Percentiles rank a stretch among this genome's conserved stretches.
Conservation (phyloP, 495 filamentous ascomycete species). For the Hypoxylon lienhwacheense region DNA sequence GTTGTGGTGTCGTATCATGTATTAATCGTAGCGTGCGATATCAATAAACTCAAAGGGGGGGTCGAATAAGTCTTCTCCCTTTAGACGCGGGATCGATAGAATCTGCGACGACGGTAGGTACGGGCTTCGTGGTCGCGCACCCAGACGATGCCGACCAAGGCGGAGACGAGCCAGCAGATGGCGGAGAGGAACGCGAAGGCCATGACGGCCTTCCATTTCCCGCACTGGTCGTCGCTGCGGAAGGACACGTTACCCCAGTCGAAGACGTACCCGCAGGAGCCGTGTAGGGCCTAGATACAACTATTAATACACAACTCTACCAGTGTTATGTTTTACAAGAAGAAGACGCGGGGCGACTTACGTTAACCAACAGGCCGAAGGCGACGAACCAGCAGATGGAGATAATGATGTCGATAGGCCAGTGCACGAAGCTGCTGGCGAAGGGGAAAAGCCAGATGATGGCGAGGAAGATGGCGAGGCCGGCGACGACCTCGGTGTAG, state of each 20-base stretch:
- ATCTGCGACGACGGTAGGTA: conserved; percentile 43
- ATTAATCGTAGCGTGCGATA: too few relatives aligned
- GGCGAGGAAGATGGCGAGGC: conserved; percentile 49
- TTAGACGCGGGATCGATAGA: conserved; percentile 49
- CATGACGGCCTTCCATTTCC: conserved; percentile 65
- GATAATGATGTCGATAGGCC: conserved; percentile 59
- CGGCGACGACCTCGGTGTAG: conserved; percentile 53
- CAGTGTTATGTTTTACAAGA: conserved; percentile 2
- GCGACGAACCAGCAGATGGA: conserved; percentile 65
- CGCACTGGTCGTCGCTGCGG: conserved; percentile 64
- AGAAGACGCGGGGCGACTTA: conserved; percentile 23
- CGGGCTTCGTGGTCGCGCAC: conserved; percentile 40
- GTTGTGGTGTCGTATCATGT: neutral
- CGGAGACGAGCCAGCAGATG: conserved; percentile 65
- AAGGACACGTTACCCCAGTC: conserved; percentile 88
- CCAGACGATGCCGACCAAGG: conserved; percentile 54
- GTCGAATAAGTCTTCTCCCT: neutral
- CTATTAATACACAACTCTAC: conserved; percentile 30
- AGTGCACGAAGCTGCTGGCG: conserved; percentile 48
- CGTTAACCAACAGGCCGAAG: conserved; percentile 64
- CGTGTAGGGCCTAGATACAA: too few relatives aligned
- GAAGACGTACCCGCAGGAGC: conserved; percentile 70
- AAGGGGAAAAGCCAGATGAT: conserved; percentile 55
- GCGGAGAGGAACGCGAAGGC: conserved; percentile 71
- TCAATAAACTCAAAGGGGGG: too few relatives aligned